These are phyloP conservation scores for Ceratocystis eucalypticola DNA, from an alignment of 2,329 filamentous ascomycete genomes.

Conservation along the genomic window DNA sequence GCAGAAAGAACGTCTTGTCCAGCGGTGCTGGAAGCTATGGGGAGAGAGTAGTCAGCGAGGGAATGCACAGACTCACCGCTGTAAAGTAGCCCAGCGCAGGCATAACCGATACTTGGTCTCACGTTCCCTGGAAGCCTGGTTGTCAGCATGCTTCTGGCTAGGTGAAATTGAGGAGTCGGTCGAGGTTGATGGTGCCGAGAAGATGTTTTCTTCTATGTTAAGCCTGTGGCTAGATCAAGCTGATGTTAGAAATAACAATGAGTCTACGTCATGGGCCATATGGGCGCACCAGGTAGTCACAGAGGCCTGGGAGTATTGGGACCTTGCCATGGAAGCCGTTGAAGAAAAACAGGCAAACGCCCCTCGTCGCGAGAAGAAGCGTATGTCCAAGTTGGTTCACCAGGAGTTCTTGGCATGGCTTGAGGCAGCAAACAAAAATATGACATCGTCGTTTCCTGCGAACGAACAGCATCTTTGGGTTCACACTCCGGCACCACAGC, in stretches of 20 bases:
- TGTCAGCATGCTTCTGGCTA: not conserved
- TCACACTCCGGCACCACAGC: conserved; percentile 11
- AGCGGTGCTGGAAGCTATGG: conserved; percentile 20
- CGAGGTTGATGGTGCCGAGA: conserved; percentile 4
- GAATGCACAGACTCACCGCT: conserved; percentile 6
- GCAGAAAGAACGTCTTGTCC: conserved; percentile 18
- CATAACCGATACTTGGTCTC: conserved; percentile 9
- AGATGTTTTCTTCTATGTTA: conserved; percentile 6
- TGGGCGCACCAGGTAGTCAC: conserved; percentile 16
- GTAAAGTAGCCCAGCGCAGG: conserved; percentile 6
- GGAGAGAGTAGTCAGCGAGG: not conserved
- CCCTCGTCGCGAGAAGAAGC: conserved; percentile 18
- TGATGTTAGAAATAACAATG: conserved; percentile 1
- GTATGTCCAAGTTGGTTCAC: conserved; percentile 6
- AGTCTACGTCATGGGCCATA: conserved; percentile 8
- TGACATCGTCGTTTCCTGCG: not conserved
- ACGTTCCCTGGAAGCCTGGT: conserved; percentile 6
- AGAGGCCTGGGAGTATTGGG: conserved; percentile 20
- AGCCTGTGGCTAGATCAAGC: conserved; percentile 14
- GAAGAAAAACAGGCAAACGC: conserved; percentile 20
- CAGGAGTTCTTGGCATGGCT: conserved; percentile 17
- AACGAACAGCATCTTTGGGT: conserved; percentile 9
- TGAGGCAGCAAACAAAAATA: conserved; percentile 3
- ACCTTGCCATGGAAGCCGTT: conserved; percentile 17
- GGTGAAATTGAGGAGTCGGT: conserved; percentile 7